A percentile compares a stretch with the other conserved stretches of the same genome.
These are phyloP conservation scores for Colletotrichum camelliae DNA, from an alignment of 2,329 filamentous ascomycete genomes.

Conservation along the genomic window DNA sequence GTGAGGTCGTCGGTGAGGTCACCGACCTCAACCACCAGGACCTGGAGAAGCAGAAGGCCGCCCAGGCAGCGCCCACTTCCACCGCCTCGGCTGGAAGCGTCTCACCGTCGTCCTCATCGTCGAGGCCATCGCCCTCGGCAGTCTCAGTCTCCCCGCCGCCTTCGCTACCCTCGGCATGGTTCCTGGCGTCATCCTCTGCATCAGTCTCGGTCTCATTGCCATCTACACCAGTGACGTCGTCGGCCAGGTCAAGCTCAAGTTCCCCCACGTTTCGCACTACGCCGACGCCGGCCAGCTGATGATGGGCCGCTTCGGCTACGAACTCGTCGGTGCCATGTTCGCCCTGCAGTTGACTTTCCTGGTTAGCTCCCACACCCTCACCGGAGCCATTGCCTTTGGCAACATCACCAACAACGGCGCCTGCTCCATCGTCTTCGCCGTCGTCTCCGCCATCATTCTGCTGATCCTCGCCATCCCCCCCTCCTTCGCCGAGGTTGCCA, in stretches of 20 bases:
- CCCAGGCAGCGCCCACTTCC: conserved; percentile 51
- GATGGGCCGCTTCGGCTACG: conserved; percentile 63
- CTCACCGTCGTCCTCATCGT: conserved; percentile 61
- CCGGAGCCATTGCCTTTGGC: conserved; percentile 73
- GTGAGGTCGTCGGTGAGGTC: conserved; percentile 32
- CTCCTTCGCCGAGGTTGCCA: conserved; percentile 53
- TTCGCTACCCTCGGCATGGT: conserved; percentile 61
- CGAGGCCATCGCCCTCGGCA: conserved; percentile 61
- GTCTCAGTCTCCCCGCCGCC: conserved; percentile 54
- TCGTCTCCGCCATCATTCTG: conserved; percentile 51
- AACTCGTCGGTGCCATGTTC: conserved; percentile 67
- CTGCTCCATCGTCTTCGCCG: conserved; percentile 51
- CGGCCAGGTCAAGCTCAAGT: conserved; percentile 51
- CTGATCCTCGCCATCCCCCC: conserved; percentile 52
- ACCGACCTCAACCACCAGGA: conserved; percentile 36
- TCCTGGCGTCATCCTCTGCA: conserved; percentile 39
- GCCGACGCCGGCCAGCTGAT: conserved; percentile 71
- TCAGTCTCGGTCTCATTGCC: conserved; percentile 41
- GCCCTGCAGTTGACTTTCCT: conserved; percentile 71
- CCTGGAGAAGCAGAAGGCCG: conserved; percentile 51
- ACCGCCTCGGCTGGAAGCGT: conserved; percentile 62
- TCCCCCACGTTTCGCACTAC: conserved; percentile 67
- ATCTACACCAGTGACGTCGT: conserved; percentile 46
- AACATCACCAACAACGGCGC: conserved; percentile 62
- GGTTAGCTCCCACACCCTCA: conserved; percentile 74